Evolutionary conservation across 2,329 filamentous ascomycete genomes (phyloP).

Genomic region (Leptographium galeiforme): DNA sequence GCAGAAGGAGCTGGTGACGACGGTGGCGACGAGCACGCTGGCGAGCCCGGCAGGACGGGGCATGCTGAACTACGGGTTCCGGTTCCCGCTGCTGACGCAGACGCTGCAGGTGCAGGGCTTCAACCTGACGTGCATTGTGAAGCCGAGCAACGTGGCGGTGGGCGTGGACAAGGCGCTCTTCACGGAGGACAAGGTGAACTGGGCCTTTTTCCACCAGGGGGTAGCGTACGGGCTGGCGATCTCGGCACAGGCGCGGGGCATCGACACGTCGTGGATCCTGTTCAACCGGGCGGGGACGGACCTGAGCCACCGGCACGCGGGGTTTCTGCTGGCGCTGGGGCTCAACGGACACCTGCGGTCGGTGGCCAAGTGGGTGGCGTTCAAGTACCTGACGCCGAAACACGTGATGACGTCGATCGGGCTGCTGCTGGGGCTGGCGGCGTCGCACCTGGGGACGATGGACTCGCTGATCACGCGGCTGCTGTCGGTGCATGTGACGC

Average conservation of each 20-base stretch:
- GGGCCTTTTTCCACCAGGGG: conserved; percentile 97
- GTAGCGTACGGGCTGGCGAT: conserved; percentile 88
- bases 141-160: conserved; percentile 80
- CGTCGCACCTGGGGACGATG: conserved; percentile 93
- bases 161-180: conserved; percentile 81
- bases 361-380: conserved; percentile 94
- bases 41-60: conserved; percentile 80
- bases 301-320: conserved; percentile 89
- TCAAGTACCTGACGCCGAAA: conserved; percentile 98
- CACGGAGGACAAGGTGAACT: conserved; percentile 92
- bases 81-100: conserved; percentile 81
- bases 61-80: conserved; percentile 76
- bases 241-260: conserved; percentile 77
- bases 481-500: conserved; percentile 87
- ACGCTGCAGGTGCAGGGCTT: conserved; percentile 84
- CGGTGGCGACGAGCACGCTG: conserved; percentile 73
- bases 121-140: conserved; percentile 82
- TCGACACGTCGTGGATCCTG: conserved; percentile 96
- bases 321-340: conserved; percentile 79
- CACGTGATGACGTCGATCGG: conserved; percentile 99
- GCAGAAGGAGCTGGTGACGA: conserved; percentile 80
- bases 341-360: conserved; percentile 90
- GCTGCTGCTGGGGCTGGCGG: conserved; percentile 79
- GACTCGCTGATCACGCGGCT: conserved; percentile 87
- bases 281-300: conserved; percentile 88